Conservation (phyloP, 1,284 basidiomycete genomes). For the Melampsora americana region DNA sequence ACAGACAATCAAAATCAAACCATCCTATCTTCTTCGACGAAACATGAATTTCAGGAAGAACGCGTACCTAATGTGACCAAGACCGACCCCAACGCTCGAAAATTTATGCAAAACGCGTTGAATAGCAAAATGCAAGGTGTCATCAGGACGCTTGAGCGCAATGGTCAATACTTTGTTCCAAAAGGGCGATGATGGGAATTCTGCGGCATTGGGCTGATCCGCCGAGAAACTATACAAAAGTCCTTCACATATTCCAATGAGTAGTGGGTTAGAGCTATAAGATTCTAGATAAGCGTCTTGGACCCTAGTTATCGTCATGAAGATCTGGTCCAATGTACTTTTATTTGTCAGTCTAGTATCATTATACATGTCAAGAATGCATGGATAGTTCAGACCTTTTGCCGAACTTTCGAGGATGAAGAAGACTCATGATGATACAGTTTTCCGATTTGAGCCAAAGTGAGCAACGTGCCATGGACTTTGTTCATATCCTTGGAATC, state of each 20-base stretch:
- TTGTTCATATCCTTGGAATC: conserved; percentile 67
- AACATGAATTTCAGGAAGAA: neutral
- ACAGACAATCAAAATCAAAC: neutral
- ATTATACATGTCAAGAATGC: too few species aligned
- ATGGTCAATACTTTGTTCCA: conserved; percentile 25
- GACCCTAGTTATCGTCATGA: conserved; percentile 16
- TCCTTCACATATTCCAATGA: conserved; percentile 28
- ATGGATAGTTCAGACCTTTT: too few species aligned
- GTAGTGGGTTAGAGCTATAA: conserved; percentile 6
- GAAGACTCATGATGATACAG: conserved; percentile 1
- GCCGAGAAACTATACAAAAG: conserved; percentile 24
- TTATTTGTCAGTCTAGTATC: too few species aligned
- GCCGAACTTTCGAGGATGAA: too few species aligned
- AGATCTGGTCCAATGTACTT: neutral
- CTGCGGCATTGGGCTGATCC: conserved; percentile 1
- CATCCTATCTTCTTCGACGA: neutral
- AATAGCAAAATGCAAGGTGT: conserved; percentile 23
- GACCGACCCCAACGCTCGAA: conserved; percentile 20
- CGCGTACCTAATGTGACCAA: conserved; percentile 20
- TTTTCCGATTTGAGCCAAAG: conserved; percentile 67
- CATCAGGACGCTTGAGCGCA: conserved; percentile 33
- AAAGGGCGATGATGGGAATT: conserved; percentile 15
- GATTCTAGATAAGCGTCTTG: conserved; percentile 10
- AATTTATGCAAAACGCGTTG: conserved; percentile 16
- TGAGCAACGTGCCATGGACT: conserved; percentile 76